These are phyloP conservation scores for Sordariomycetes sp. DNA, from an alignment of 2,329 filamentous ascomycete species.

Conservation along the genomic window DNA sequence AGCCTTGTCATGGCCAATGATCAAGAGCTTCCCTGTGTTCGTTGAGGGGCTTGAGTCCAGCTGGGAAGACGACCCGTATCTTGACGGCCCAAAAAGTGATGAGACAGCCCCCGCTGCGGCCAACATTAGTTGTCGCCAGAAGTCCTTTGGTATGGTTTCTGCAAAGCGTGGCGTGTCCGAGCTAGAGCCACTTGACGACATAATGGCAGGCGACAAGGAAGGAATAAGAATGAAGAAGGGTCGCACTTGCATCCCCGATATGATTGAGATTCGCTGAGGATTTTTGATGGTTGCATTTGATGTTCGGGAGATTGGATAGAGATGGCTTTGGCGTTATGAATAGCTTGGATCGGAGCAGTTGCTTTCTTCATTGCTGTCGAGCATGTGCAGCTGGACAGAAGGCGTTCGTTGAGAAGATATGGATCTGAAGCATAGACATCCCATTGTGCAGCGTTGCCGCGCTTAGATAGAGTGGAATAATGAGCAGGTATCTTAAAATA, in stretches of 20 bases:
- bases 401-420: no score
- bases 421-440: no score
- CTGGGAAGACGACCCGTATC: constrained; percentile 41
- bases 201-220: constrained; percentile 16
- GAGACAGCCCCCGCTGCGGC: constrained; percentile 18
- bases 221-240: constrained; percentile 24
- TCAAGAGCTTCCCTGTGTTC: constrained; percentile 37
- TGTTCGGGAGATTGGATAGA: not conserved
- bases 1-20: constrained; percentile 45
- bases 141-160: constrained; percentile 10
- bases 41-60: constrained; percentile 43
- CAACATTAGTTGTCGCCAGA: no score
- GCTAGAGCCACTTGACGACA: constrained; percentile 33
- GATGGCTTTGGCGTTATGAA: not conserved
- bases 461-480: no score
- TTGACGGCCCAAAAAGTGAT: constrained; percentile 30
- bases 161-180: constrained; percentile 44
- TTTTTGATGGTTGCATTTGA: not conserved
- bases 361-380: no score
- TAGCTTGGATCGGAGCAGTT: not conserved
- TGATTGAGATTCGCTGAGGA: constrained; percentile 24
- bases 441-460: no score
- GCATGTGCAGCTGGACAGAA: no score
- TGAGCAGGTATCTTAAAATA: no score
- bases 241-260: constrained; percentile 27